A percentile compares a stretch with the other conserved stretches of the same genome.
These are phyloP conservation scores for Albugo laibachii DNA, from an alignment of 352 stramenopile species.

Conservation along the genomic window DNA sequence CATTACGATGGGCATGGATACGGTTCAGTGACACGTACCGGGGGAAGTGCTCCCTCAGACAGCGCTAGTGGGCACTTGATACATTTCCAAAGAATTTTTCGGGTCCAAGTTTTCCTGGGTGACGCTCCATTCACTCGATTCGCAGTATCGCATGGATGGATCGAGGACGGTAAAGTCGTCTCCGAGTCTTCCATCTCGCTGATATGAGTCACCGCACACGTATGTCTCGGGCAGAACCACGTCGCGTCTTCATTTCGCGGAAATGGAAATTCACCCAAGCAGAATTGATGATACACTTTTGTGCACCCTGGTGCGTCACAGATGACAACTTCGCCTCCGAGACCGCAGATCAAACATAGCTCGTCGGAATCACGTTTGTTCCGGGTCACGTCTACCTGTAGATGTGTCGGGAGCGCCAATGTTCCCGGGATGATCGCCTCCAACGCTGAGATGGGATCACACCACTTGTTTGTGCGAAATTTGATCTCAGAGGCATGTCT, in stretches of 20 bases:
- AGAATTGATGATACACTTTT: conserved; percentile 80
- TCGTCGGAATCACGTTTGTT: conserved; percentile 46
- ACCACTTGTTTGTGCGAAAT: too few species aligned
- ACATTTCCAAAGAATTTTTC: conserved; percentile 69
- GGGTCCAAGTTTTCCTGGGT: conserved; percentile 23
- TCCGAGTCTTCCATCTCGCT: conserved; percentile 26
- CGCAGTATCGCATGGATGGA: background rate
- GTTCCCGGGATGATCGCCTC: too few species aligned
- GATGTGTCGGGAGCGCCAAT: too few species aligned
- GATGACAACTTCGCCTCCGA: conserved; percentile 62
- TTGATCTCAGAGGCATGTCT: too few species aligned
- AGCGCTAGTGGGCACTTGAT: conserved; percentile 47
- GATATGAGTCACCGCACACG: conserved; percentile 36
- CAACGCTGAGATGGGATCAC: too few species aligned
- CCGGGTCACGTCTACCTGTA: background rate
- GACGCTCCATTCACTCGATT: conserved; percentile 22
- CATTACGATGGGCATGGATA: background rate
- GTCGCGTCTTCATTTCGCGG: conserved; percentile 59
- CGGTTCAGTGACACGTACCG: conserved; percentile 13
- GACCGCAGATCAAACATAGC: conserved; percentile 55
- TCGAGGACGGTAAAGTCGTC: conserved; percentile 7
- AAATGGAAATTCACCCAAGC: conserved; percentile 54
- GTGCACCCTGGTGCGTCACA: conserved; percentile 64
- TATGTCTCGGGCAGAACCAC: conserved; percentile 67
- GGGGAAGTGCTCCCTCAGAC: conserved; percentile 27